Percentiles rank a stretch among this genome's conserved stretches.
These are phyloP conservation scores for Cyclanthera cordifolia DNA, from an alignment of 306 rosid genomes.

Conservation along the genomic window DNA sequence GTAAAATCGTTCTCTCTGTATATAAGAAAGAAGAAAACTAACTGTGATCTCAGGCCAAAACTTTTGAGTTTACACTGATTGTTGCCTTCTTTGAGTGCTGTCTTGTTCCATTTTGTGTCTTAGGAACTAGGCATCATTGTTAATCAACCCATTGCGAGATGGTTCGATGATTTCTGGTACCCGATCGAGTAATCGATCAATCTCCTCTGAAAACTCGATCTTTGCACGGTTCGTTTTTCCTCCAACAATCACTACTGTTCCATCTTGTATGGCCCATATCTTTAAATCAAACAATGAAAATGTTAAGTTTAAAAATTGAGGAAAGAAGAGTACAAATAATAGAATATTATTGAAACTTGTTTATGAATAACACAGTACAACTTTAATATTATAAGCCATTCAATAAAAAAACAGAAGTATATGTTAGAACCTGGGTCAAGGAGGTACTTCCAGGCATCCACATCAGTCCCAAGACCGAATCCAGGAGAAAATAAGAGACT, in stretches of 20 bases:
- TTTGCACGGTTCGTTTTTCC: constrained; percentile 85
- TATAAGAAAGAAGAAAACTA: background rate
- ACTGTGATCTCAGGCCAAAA: constrained; percentile 4
- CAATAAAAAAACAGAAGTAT: too few species aligned
- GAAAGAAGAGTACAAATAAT: too few species aligned
- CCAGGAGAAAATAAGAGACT: too few species aligned
- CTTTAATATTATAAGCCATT: background rate
- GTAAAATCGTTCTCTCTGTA: background rate
- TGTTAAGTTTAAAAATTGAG: too few species aligned
- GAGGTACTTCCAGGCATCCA: too few species aligned
- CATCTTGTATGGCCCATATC: constrained; percentile 97
- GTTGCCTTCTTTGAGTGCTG: background rate
- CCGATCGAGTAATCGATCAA: constrained; percentile 65
- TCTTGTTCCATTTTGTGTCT: constrained; percentile 15
- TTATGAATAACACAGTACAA: background rate
- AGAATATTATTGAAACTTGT: too few species aligned
- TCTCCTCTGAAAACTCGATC: constrained; percentile 70
- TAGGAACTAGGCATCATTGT: constrained; percentile 30
- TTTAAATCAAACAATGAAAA: constrained; percentile 19
- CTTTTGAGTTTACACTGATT: background rate
- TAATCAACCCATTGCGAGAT: constrained; percentile 24
- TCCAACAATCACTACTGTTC: constrained; percentile 63
- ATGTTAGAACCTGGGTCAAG: too few species aligned
- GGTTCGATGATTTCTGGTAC: constrained; percentile 70
- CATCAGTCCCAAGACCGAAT: too few species aligned